Base-by-base conservation (phyloP, 1,284 basidiomycete genomes). In the Ustilago xerochloae region DNA sequence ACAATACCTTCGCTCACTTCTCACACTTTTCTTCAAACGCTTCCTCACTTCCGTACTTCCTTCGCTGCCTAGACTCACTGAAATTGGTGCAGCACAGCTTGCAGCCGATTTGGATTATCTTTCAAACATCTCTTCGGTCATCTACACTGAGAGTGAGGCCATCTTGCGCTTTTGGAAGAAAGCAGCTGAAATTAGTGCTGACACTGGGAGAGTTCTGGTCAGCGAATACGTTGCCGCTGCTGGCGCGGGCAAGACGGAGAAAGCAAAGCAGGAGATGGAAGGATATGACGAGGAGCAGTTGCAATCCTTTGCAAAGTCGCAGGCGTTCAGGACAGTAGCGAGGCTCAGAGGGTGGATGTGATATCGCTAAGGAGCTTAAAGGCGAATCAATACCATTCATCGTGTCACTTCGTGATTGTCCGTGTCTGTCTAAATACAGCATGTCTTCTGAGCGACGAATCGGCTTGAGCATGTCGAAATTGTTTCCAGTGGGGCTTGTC, bases 111-210 rank as follows among this genome's bases (percentile, higher is more conserved):
- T 99, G 57, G 91, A 89, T 24, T 97, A 97, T 84, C 87, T 99
- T 26, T 89, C 89, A 15, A 97, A 95, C 79, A 94, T 97, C 39
- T 91, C 94, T 33, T 93, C 93, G 22, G 87, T 98, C 52, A 94
- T 95, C 78, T 56, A 63, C 20, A 9, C 41, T 0, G 62, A 65
- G 36, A 65, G 62, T 35, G 65, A 68, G 18, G 33, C 1, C 3
- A 54, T 65, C 8, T n/a, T 74, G 39, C 28, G 45, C 13, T 51
- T 45, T 33, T 71, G 68, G 68, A 71, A 62, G 26, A 62, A 59
- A 41, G 47, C 61, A 3, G 47, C 61, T 3, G 61, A 69, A 41
- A 16, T 69, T 8, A 51, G 45, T 36, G 43, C 41, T 9, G 61
- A 60, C n/a, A 28, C 16, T 16, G 66, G 61, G 5, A 41, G 52